A percentile compares a stretch with the other conserved stretches of the same genome.
Conservation (phyloP, 768 basidiomycete genomes). For the Agaricus blazei region DNA sequence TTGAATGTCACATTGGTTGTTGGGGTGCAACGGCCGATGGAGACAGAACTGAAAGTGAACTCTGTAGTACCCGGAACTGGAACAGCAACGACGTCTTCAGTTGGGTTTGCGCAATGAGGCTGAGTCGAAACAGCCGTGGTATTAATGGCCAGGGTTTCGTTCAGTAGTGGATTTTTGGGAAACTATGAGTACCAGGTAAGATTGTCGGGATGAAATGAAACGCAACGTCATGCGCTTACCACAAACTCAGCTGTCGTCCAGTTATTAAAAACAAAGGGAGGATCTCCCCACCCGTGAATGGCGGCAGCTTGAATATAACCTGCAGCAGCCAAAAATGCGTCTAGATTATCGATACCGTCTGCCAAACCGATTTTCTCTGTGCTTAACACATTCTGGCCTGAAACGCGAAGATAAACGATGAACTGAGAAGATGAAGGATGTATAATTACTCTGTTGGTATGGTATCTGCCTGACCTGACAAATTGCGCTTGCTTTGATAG, state of each 20-base stretch:
- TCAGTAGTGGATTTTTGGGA: slow-evolving; percentile 35
- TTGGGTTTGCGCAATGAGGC: slow-evolving; percentile 42
- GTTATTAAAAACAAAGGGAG: slow-evolving; percentile 45
- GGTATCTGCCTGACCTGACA: slow-evolving; percentile 30
- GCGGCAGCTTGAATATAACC: slow-evolving; percentile 48
- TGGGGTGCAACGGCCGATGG: slow-evolving; percentile 39
- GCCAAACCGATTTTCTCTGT: slow-evolving; percentile 39
- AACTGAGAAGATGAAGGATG: background rate
- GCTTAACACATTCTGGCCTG: slow-evolving; percentile 33
- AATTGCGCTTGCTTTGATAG: slow-evolving; percentile 34
- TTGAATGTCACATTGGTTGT: slow-evolving; percentile 29
- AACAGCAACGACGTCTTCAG: slow-evolving; percentile 16
- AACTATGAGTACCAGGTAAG: slow-evolving; percentile 26
- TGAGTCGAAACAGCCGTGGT: slow-evolving; percentile 46
- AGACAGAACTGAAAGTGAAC: slow-evolving; percentile 39
- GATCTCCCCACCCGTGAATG: slow-evolving; percentile 43
- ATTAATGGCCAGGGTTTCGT: slow-evolving; percentile 47
- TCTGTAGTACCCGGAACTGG: slow-evolving; percentile 13
- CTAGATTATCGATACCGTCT: slow-evolving; percentile 37
- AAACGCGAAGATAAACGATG: background rate
- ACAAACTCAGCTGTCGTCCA: slow-evolving; percentile 55
- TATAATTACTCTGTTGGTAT: slow-evolving; percentile 17
- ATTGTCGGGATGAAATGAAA: background rate
- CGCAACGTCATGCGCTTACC: slow-evolving; percentile 23
- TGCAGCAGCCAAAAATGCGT: slow-evolving; percentile 54